These are phyloP conservation scores for Trichoderma sp. DNA, from an alignment of 2,329 filamentous ascomycete species.

Conservation along the genomic window DNA sequence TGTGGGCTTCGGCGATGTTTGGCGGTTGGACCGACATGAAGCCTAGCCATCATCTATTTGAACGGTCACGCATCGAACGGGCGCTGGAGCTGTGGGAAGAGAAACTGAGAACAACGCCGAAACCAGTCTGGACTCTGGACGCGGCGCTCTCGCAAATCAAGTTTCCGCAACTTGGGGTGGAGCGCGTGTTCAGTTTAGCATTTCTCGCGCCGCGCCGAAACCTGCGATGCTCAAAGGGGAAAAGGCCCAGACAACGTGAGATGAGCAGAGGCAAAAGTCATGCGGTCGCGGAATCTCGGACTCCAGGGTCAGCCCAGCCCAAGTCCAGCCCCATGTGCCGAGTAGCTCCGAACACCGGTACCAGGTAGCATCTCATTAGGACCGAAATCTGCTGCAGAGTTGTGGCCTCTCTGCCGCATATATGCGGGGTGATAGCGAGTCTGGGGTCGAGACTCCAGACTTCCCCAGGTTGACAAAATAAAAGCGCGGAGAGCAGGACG, in stretches of 20 bases:
- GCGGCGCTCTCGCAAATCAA: background rate
- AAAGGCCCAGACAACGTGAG: background rate
- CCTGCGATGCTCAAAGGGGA: background rate
- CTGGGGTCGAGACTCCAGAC: background rate
- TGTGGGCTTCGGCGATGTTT: background rate
- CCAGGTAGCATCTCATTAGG: background rate
- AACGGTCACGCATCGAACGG: background rate
- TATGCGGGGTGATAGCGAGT: background rate
- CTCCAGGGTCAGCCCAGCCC: background rate
- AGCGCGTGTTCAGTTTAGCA: background rate
- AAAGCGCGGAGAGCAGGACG: background rate
- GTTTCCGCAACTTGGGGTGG: background rate
- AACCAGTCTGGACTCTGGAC: background rate
- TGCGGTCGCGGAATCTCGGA: constrained; percentile 9
- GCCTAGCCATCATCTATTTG: background rate
- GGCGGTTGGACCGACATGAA: constrained; percentile 3
- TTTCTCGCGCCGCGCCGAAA: background rate
- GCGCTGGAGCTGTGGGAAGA: background rate
- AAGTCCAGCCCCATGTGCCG: background rate
- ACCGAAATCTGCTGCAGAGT: background rate
- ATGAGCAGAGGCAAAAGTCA: background rate
- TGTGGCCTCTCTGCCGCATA: background rate
- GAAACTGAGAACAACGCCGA: background rate
- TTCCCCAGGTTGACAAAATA: background rate
- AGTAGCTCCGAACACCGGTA: background rate